Percentiles rank a stretch among this genome's conserved stretches.
phyloP scores from a whole-genome alignment of 1,284 basidiomycete genomes.

The Pascua sp. region DNA sequence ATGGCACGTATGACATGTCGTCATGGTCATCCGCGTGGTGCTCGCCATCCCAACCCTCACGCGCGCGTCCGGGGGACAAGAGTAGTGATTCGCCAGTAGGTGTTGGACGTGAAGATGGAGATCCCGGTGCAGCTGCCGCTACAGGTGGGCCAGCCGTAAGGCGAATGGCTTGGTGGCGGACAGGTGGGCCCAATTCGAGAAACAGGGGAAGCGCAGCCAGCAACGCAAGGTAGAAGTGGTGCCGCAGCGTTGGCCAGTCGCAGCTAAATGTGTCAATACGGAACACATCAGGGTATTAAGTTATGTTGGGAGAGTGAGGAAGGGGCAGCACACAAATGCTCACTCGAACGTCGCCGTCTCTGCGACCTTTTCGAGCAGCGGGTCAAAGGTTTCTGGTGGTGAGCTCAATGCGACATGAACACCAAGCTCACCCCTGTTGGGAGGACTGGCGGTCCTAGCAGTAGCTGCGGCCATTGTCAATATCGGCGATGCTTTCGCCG shows the following conservation, averaged over 20 bases:
- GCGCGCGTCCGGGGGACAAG: not conserved
- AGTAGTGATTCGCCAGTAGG: not conserved
- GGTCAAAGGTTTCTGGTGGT: conserved; percentile 51
- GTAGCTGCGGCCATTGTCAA: not conserved
- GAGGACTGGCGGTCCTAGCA: not conserved
- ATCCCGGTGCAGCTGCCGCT: not conserved
- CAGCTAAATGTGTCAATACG: conserved; percentile 50
- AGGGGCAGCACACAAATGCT: conserved; percentile 23
- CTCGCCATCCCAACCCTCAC: not conserved
- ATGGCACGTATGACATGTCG: conserved; percentile 31
- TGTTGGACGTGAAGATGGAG: not conserved
- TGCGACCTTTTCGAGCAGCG: conserved; percentile 63
- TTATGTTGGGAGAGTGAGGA: too few relatives aligned
- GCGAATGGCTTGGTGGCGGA: not conserved
- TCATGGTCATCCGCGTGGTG: conserved; percentile 9
- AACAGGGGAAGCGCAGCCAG: conserved; percentile 24
- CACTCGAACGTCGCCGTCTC: conserved; percentile 68
- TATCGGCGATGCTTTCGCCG: not conserved
- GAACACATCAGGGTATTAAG: not conserved
- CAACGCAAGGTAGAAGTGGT: conserved; percentile 38
- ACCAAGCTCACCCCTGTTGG: conserved; percentile 3
- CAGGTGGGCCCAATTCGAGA: conserved; percentile 13
- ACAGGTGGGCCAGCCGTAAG: conserved; percentile 2
- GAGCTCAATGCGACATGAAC: not conserved
- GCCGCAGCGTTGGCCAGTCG: conserved; percentile 69